phyloP scores from a whole-genome alignment of 2,329 filamentous ascomycete species.

The Aspergillus brunneoviolaceus region DNA sequence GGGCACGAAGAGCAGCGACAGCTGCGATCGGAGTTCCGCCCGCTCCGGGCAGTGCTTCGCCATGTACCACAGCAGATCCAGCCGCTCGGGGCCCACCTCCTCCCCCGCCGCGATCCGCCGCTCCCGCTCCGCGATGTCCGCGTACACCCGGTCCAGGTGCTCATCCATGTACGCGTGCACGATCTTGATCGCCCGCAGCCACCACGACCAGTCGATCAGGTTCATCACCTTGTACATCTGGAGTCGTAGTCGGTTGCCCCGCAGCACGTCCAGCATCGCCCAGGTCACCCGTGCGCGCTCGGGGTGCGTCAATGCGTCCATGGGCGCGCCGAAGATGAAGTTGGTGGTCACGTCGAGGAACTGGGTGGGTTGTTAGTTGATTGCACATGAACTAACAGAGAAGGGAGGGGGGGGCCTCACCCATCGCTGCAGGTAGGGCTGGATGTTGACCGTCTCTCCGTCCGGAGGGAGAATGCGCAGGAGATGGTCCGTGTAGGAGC shows the following conservation, averaged over 20 bases:
- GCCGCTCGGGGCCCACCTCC: neutral
- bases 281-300: too few species aligned
- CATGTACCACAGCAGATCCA: constrained; percentile 14
- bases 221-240: neutral
- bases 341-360: too few species aligned
- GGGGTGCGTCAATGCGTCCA: too few species aligned
- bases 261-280: too few species aligned
- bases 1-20: constrained; percentile 10
- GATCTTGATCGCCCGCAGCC: constrained; percentile 1
- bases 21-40: constrained; percentile 10
- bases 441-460: neutral
- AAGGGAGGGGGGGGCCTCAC: too few species aligned
- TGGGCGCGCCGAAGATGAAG: too few species aligned
- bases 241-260: neutral
- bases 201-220: neutral
- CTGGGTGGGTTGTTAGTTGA: too few species aligned
- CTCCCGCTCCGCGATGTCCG: neutral
- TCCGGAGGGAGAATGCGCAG: neutral
- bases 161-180: constrained; percentile 2
- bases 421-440: too few species aligned
- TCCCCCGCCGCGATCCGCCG: neutral
- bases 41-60: constrained; percentile 1
- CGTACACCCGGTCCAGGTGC: neutral
- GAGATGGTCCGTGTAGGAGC: neutral
- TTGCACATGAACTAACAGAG: accelerated